Conservation (phyloP, 768 basidiomycete species). For the Auriscalpium microsporum region DNA sequence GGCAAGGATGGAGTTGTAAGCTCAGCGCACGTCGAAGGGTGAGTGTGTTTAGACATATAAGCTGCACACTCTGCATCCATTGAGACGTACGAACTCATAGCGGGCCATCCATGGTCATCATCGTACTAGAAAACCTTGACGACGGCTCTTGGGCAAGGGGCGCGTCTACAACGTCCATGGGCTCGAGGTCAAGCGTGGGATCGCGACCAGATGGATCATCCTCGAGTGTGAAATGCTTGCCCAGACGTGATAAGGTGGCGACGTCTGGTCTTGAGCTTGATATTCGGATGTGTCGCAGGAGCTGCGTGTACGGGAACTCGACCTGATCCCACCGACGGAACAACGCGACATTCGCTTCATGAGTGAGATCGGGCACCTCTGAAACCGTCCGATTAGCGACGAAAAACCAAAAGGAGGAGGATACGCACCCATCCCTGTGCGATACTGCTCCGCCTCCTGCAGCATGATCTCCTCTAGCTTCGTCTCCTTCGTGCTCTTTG, state of each 20-base stretch:
- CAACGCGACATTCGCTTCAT: constrained; percentile 56
- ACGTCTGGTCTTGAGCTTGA: constrained; percentile 43
- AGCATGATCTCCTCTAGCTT: constrained; percentile 65
- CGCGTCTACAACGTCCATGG: constrained; percentile 24
- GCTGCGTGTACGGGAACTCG: constrained; percentile 60
- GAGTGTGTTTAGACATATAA: neutral
- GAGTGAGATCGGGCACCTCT: constrained; percentile 79
- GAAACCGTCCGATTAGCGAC: constrained; percentile 2
- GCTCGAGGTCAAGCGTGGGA: neutral
- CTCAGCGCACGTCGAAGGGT: no score
- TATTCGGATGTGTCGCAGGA: constrained; percentile 71
- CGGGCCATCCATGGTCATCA: constrained; percentile 29
- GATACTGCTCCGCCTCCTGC: constrained; percentile 62
- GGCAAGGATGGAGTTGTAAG: no score
- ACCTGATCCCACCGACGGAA: constrained; percentile 76
- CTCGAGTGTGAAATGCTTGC: constrained; percentile 40
- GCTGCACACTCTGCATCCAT: neutral
- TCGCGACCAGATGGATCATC: constrained; percentile 12
- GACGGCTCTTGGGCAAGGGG: constrained; percentile 22
- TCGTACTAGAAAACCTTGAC: constrained; percentile 30
- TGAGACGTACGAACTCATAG: neutral
- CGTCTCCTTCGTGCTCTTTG: constrained; percentile 60
- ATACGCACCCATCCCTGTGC: constrained; percentile 69
- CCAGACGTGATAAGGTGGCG: constrained; percentile 48
- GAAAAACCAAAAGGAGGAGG: neutral